Evolutionary conservation across 192 early-diverging fungal species (phyloP).

Genomic region (Backusella mclennaniae): DNA sequence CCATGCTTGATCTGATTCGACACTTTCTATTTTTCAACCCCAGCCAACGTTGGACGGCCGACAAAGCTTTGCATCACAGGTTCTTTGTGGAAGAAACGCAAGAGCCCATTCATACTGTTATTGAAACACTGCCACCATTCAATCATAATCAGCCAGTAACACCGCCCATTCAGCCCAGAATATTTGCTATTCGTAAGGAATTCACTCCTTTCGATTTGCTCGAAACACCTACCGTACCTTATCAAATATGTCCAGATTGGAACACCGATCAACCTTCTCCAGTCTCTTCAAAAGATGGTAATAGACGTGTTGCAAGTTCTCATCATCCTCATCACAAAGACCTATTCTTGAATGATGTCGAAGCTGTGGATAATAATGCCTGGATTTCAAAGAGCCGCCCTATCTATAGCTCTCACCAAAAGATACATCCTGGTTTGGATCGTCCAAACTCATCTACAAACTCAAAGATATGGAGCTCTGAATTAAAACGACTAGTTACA

Average conservation of each 20-base stretch:
- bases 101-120: neutral
- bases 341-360: neutral
- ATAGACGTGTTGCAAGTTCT: neutral
- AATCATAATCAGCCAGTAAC: neutral
- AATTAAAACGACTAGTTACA: neutral
- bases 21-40: conserved; percentile 82
- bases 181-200: neutral
- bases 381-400: neutral
- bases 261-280: neutral
- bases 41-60: conserved; percentile 68
- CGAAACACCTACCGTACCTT: neutral
- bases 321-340: neutral
- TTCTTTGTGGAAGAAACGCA: conserved; percentile 22
- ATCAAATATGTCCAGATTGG: conserved; percentile 13
- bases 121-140: neutral
- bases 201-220: conserved; percentile 5
- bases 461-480: neutral
- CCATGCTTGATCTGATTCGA: conserved; percentile 61
- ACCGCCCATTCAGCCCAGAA: neutral
- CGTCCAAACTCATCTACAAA: conserved; percentile 1
- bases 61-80: conserved; percentile 50
- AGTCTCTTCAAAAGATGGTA: neutral
- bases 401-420: conserved; percentile 11
- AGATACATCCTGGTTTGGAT: conserved; percentile 3
- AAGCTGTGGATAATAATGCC: neutral